phyloP scores from a whole-genome alignment of 371 early-diverging fungal genomes.

The Actinomortierella ambigua region DNA sequence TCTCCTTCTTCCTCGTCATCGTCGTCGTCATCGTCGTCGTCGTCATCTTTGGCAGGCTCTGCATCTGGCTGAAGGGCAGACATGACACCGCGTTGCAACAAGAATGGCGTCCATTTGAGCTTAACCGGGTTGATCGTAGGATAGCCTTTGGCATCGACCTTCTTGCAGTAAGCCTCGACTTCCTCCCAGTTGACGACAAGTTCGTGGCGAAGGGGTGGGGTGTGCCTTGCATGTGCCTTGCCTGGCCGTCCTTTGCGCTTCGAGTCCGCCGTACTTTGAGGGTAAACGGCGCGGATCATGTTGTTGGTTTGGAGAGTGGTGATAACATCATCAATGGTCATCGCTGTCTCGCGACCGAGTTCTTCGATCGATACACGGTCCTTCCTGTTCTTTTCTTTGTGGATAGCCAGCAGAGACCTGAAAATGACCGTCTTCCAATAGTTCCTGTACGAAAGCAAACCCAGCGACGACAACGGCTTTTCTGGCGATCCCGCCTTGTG shows the following conservation, averaged over 20 bases:
- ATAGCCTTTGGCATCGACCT: conserved; percentile 52
- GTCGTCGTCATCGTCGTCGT: conserved; percentile 1
- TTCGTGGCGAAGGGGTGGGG: conserved; percentile 41
- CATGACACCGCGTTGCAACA: conserved; percentile 50
- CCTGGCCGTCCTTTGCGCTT: conserved; percentile 25
- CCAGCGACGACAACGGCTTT: conserved; percentile 98
- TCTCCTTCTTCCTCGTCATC: background rate
- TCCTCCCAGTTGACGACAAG: conserved; percentile 44
- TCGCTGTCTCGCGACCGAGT: conserved; percentile 63
- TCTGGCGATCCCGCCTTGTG: conserved; percentile 95
- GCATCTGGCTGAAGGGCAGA: conserved; percentile 6
- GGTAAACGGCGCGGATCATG: conserved; percentile 52
- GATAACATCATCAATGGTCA: conserved; percentile 77
- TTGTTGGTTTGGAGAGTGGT: conserved; percentile 66
- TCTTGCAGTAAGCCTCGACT: conserved; percentile 50
- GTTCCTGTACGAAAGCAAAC: conserved; percentile 87
- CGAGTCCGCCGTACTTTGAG: conserved; percentile 17
- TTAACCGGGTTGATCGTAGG: conserved; percentile 57
- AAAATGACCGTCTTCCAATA: conserved; percentile 78
- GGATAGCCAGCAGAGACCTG: conserved; percentile 36
- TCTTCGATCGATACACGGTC: conserved; percentile 56
- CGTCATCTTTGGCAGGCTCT: background rate
- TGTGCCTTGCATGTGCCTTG: conserved; percentile 17
- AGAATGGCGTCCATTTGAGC: conserved; percentile 70
- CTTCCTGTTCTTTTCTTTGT: conserved; percentile 43